A percentile compares a stretch with the other conserved stretches of the same genome.
Conservation (phyloP, 2,329 filamentous ascomycete genomes). For the Trichoderma sp. region DNA sequence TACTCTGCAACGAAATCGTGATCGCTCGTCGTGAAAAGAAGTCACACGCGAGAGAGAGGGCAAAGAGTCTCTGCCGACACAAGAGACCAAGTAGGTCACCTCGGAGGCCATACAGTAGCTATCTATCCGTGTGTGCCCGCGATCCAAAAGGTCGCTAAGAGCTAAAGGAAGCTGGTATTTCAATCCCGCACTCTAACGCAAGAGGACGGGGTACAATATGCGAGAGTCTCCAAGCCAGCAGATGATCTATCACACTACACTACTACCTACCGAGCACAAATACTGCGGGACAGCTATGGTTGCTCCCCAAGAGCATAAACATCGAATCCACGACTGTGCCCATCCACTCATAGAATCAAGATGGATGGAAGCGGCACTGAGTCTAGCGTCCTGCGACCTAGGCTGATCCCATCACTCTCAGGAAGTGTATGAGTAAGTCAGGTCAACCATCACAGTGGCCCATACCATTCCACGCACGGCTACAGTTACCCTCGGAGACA, state of each 20-base stretch:
- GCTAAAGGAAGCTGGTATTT: neutral
- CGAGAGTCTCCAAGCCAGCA: neutral
- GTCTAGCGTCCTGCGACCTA: neutral
- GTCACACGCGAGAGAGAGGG: neutral
- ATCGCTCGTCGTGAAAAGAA: neutral
- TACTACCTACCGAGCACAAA: neutral
- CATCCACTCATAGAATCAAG: neutral
- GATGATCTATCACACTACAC: slow-evolving; percentile 7
- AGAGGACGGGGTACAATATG: neutral
- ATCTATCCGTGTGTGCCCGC: neutral
- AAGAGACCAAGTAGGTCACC: neutral
- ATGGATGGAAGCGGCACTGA: neutral
- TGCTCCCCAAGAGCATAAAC: neutral
- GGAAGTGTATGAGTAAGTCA: neutral
- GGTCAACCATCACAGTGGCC: neutral
- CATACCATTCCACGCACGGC: neutral
- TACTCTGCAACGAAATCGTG: neutral
- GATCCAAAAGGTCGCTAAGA: neutral
- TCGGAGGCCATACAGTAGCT: neutral
- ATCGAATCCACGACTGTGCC: neutral
- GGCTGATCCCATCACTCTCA: neutral
- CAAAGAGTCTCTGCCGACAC: neutral
- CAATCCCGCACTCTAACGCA: no score
- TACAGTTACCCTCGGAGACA: neutral
- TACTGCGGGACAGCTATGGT: neutral